These are phyloP conservation scores for Dentipellis fragilis DNA, from an alignment of 768 basidiomycete genomes.

Conservation along the genomic window DNA sequence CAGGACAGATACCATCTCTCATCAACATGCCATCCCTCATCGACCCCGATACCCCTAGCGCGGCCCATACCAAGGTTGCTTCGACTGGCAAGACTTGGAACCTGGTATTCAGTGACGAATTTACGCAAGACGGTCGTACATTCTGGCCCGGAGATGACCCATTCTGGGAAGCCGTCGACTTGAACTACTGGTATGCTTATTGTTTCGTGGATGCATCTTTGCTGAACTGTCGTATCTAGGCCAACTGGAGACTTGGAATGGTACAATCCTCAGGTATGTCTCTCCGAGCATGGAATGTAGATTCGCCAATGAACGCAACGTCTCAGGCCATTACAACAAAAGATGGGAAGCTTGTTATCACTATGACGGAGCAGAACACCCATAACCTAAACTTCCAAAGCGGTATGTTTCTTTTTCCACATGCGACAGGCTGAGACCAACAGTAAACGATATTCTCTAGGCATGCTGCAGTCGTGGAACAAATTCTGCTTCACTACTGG, in stretches of 20 bases:
- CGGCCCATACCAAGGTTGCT: conserved; percentile 47
- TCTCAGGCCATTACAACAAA: conserved; percentile 57
- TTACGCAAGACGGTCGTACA: conserved; percentile 60
- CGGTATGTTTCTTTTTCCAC: conserved; percentile 33
- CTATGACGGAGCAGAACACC: conserved; percentile 55
- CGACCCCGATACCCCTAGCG: conserved; percentile 64
- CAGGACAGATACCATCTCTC: conserved; percentile 80
- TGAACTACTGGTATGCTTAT: conserved; percentile 66
- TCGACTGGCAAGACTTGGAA: conserved; percentile 70
- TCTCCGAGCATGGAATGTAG: not conserved
- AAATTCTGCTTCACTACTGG: conserved; percentile 92
- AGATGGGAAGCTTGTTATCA: conserved; percentile 73
- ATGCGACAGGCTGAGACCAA: not conserved
- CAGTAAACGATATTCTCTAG: not conserved
- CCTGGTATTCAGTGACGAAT: conserved; percentile 87
- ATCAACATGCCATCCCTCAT: conserved; percentile 59
- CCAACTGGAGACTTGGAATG: conserved; percentile 75
- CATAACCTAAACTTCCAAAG: conserved; percentile 82
- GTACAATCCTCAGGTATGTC: conserved; percentile 62
- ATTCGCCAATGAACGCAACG: conserved; percentile 1
- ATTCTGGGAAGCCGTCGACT: conserved; percentile 79
- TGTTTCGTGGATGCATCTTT: not conserved
- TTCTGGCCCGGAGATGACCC: conserved; percentile 77
- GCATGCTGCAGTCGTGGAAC: conserved; percentile 81
- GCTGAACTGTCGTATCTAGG: conserved; percentile 17